Conservation (phyloP, 2,329 filamentous ascomycete genomes). For the Arachnopeziza araneosa region DNA sequence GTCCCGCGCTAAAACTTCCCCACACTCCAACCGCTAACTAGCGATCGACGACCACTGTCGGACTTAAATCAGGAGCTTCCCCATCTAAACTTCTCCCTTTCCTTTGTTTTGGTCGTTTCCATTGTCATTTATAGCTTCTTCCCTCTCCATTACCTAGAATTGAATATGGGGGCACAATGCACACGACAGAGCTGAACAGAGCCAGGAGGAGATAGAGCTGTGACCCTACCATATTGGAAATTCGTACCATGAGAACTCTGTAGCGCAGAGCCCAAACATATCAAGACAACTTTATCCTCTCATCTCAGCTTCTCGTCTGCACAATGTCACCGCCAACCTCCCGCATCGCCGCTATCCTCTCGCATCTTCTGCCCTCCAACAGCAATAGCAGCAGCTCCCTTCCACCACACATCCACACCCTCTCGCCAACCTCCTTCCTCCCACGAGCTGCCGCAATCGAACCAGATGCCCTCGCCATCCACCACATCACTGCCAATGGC, state of each 20-base stretch:
- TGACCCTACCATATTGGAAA: not conserved
- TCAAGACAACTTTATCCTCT: not conserved
- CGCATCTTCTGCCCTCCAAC: slow-evolving; percentile 43
- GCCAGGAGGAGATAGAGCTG: not conserved
- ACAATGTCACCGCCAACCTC: slow-evolving; percentile 60
- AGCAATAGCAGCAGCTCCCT: slow-evolving; percentile 23
- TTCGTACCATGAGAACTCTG: not conserved
- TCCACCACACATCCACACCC: slow-evolving; percentile 56
- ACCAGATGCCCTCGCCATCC: slow-evolving; percentile 76
- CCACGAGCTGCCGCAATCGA: slow-evolving; percentile 84
- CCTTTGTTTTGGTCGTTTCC: no score
- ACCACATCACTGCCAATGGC: slow-evolving; percentile 77
- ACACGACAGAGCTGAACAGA: not conserved
- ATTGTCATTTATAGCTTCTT: not conserved
- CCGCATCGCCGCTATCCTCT: slow-evolving; percentile 52
- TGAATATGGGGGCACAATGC: not conserved
- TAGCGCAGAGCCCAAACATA: not conserved
- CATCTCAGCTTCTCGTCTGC: not conserved
- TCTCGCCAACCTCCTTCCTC: slow-evolving; percentile 84
- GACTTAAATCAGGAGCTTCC: no score
- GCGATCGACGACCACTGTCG: no score
- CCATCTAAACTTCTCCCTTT: no score
- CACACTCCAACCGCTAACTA: no score
- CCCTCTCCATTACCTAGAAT: not conserved
- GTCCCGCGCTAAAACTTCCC: no score